Conservation (phyloP, 352 stramenopile genomes). For the Bremia lactucae region DNA sequence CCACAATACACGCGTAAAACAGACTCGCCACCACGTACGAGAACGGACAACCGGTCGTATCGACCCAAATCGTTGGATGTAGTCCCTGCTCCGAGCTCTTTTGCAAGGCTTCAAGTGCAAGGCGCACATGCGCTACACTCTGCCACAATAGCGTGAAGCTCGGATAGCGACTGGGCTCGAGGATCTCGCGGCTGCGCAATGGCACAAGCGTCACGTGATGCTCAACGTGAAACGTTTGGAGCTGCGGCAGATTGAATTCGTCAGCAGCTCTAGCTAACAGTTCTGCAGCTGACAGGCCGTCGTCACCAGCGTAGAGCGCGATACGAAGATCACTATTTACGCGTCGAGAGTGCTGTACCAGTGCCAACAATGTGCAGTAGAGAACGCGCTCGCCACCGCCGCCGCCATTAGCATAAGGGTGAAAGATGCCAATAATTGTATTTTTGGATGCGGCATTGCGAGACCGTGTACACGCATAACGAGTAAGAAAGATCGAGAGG, state of each 20-base stretch:
- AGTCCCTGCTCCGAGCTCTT: conserved; percentile 29
- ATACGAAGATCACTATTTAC: conserved; percentile 19
- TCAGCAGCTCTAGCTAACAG: conserved; percentile 71
- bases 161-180: conserved; percentile 74
- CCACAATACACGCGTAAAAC: conserved; percentile 76
- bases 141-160: conserved; percentile 94
- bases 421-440: conserved; percentile 86
- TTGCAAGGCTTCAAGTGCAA: conserved; percentile 85
- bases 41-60: conserved; percentile 97
- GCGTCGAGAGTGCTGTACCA: conserved; percentile 43
- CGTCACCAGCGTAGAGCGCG: conserved; percentile 71
- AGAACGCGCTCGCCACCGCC: conserved; percentile 97
- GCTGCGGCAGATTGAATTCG: conserved; percentile 82
- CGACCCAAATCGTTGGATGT: conserved; percentile 89
- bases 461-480: conserved; percentile 29
- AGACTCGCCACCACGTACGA: conserved; percentile 89
- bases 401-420: conserved; percentile 90
- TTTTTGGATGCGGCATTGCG: conserved; percentile 8
- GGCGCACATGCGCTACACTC: conserved; percentile 87
- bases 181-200: conserved; percentile 42
- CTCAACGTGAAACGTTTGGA: conserved; percentile 39
- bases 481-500: conserved; percentile 29
- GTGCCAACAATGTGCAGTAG: conserved; percentile 90
- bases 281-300: conserved; percentile 41
- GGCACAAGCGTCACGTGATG: conserved; percentile 64